These are phyloP conservation scores for Gelatoporia subvermispora DNA, from an alignment of 768 basidiomycete genomes.

Conservation along the genomic window DNA sequence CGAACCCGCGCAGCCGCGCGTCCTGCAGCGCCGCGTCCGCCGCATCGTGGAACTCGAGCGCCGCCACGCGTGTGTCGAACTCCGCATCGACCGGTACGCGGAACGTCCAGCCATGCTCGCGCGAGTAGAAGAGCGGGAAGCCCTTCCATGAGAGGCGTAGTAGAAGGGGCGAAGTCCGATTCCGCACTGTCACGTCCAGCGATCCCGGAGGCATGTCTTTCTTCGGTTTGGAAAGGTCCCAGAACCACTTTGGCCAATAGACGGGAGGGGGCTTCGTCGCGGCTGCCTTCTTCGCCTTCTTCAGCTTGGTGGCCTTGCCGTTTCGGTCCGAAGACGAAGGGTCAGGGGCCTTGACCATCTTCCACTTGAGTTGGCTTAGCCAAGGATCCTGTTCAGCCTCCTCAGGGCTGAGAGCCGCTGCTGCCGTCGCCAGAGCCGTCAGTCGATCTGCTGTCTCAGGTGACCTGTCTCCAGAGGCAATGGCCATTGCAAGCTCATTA, in stretches of 20 bases:
- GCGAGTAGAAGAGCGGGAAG: constrained; percentile 80
- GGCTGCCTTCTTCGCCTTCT: constrained; percentile 8
- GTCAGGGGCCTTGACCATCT: constrained; percentile 16
- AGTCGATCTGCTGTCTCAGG: constrained; percentile 32
- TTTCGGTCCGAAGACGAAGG: neutral
- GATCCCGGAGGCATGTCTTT: constrained; percentile 62
- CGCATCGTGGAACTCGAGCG: constrained; percentile 45
- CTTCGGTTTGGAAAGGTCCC: constrained; percentile 78
- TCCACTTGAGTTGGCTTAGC: constrained; percentile 70
- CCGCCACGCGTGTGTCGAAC: constrained; percentile 38
- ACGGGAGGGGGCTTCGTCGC: constrained; percentile 35
- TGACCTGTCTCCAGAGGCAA: constrained; percentile 41
- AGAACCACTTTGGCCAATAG: constrained; percentile 96
- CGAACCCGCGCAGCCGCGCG: constrained; percentile 41
- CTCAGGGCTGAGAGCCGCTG: constrained; percentile 22
- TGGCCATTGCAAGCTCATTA: constrained; percentile 36
- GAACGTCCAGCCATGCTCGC: constrained; percentile 89
- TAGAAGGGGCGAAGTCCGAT: constrained; percentile 77
- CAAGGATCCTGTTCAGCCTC: constrained; percentile 41
- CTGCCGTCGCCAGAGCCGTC: constrained; percentile 34
- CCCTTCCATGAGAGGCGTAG: constrained; percentile 84
- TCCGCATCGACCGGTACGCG: constrained; percentile 51
- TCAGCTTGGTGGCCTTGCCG: neutral
- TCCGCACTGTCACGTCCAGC: constrained; percentile 82
- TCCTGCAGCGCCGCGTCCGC: constrained; percentile 58